Evolutionary conservation across 306 rosid species (phyloP), one percentile per base, ranked within the genome.

Genomic region (Notholithocarpus densiflorus): DNA sequence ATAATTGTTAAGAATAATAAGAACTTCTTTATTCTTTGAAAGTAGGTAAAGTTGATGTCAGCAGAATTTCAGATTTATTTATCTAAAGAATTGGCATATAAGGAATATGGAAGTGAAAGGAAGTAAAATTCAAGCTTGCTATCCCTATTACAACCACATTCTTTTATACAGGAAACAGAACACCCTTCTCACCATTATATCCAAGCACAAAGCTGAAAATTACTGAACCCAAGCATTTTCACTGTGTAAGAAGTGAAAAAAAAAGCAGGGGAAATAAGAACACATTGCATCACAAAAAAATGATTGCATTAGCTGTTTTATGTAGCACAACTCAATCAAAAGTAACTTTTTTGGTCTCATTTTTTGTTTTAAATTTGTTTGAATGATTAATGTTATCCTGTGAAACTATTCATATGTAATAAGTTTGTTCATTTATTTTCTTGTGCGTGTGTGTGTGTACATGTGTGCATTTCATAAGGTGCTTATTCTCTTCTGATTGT

Each of bases 401-500:
- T 18, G 34, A 43, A 66, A 66, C 71, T 7, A 6, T 32, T 31
- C 15, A 19, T 31, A 19, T 11, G 48, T 7, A 32, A 18, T 66
- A 32, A 32, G 23, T 19, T 66, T 32, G 51, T 18, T 15, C 69
- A 62, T 5, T 10, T 1, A 9, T 57, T 62, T 65, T 65, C 71
- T 17, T 65, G 14, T 65, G 6, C 18, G 9, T 17, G 2, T 17
- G 1, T 6, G 2, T 32, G 19, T 17, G 11, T 6, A 12, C 53
- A 3, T 23, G 37, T 21, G 15, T 59, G 37, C 10, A 62, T 62
- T 26, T 14, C 23, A 66, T 66, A 19, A 66, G 23, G 32, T 66
- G 24, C 53, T 53, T 71, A 19, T 78, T 40, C 79, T 84, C 71
- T 4, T 61, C 75, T 71, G 52, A 84, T 73, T 73, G 48, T 71